Evolutionary conservation across 768 basidiomycete genomes (phyloP).

Genomic region (Panellus pusillus): DNA sequence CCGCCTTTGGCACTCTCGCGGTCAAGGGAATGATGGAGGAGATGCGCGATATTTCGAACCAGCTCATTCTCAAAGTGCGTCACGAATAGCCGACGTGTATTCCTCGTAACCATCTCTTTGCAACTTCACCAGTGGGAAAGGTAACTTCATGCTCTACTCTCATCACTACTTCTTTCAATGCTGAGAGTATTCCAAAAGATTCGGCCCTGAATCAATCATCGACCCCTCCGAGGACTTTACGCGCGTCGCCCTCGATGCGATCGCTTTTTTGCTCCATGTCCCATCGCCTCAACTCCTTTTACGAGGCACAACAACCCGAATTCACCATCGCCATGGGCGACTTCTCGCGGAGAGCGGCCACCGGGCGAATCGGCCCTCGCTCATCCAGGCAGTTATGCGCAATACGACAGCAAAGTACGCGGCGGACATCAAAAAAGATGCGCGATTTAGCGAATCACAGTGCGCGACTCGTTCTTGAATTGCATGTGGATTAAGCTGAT

Average conservation of each 20-base stretch:
- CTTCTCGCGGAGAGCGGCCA: slow-evolving; percentile 39
- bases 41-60: slow-evolving; percentile 46
- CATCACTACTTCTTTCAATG: background rate
- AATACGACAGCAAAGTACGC: slow-evolving; percentile 39
- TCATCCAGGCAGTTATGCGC: slow-evolving; percentile 37
- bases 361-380: slow-evolving; percentile 34
- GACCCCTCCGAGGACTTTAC: slow-evolving; percentile 50
- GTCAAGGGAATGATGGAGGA: slow-evolving; percentile 48
- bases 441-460: slow-evolving; percentile 40
- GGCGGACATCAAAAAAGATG: slow-evolving; percentile 42
- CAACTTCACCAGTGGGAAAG: slow-evolving; percentile 34
- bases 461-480: slow-evolving; percentile 21
- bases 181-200: slow-evolving; percentile 26
- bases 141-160: slow-evolving; percentile 20
- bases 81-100: background rate
- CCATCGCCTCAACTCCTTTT: slow-evolving; percentile 48
- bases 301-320: slow-evolving; percentile 36
- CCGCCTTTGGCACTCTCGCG: slow-evolving; percentile 39
- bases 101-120: background rate
- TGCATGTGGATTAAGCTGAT: background rate
- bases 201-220: slow-evolving; percentile 41
- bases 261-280: slow-evolving; percentile 46
- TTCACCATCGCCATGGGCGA: slow-evolving; percentile 42
- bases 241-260: slow-evolving; percentile 46
- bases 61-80: slow-evolving; percentile 38